Base-by-base conservation (phyloP, 352 stramenopile species). In the Phytophthora rubi region DNA sequence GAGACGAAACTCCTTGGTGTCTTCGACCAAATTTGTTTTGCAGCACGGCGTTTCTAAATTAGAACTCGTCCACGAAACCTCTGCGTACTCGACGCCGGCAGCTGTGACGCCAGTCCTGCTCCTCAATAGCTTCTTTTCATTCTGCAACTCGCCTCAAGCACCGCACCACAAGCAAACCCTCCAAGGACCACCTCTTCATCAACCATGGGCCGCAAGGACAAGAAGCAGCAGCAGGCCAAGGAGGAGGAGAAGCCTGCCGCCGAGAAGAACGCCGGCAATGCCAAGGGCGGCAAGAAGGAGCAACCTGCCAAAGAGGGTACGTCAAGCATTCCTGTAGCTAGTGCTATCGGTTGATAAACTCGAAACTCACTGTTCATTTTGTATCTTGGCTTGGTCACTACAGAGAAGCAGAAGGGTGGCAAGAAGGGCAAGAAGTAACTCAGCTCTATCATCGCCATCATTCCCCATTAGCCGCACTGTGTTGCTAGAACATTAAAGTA, bases 161-260 rank as follows among this genome's bases (percentile, higher is more conserved):
- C 28, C 62, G n/a, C 52, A 44, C 28, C 62, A n/a, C 52, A 75
- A 75, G 48, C 45, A 16, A 33, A 62, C 12, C 4, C 15, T 45
- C 39, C 58, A 42, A 10, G 44, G 26, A 62, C 39, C 23, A 62
- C 60, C 42, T 28, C 47, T 5, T 30, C 23, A 63, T 33, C 21
- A 30, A 71, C 30, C 16, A 80, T 80, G 73, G 70, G 39, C 58
- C 73, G 70, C 62, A 81, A 78, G 59, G 72, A 78, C 58, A 78
- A 66, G 53, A 62, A 60, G 42, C 65, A 72, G 58, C 51, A 63
- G 49, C 62, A 70, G 62, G 44, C 32, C 35, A 59, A 57, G 37
- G 47, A 70, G 13, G 63, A 69, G 12, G 26, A 53, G 5, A 75
- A 71, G 26, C 49, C 62, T 15, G 54, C 53, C 2, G 66, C 54